These are phyloP conservation scores for Ailanthus altissimus DNA, from an alignment of 345 rosid genomes.

Conservation along the genomic window DNA sequence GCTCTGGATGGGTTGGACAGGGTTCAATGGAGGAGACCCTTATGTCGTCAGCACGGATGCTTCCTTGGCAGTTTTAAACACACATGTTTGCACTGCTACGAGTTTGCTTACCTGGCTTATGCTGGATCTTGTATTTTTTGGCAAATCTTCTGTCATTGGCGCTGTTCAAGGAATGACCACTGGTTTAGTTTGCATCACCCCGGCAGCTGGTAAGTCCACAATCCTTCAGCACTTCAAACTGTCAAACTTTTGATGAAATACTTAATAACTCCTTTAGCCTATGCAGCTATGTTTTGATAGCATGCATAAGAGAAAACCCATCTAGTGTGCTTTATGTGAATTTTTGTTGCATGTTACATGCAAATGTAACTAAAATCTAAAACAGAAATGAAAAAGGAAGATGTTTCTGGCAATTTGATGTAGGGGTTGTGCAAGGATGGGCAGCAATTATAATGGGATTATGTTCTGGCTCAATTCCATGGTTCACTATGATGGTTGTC, in stretches of 20 bases:
- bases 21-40: conserved; percentile 62
- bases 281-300: neutral
- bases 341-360: neutral
- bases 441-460: conserved; percentile 53
- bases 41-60: conserved; percentile 36
- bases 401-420: neutral
- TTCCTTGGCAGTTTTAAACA: conserved; percentile 50
- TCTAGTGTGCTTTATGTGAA: neutral
- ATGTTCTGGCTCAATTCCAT: conserved; percentile 53
- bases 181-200: conserved; percentile 57
- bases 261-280: neutral
- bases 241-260: neutral
- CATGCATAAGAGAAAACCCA: neutral
- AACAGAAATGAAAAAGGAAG: neutral
- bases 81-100: conserved; percentile 51
- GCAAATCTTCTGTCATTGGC: conserved; percentile 52
- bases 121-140: conserved; percentile 37
- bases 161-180: conserved; percentile 64
- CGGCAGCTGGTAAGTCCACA: conserved; percentile 44
- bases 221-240: neutral
- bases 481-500: conserved; percentile 58
- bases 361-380: neutral
- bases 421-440: conserved; percentile 58
- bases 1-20: conserved; percentile 63
- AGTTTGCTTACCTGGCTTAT: conserved; percentile 50